Base-by-base conservation (phyloP, 306 rosid species). In the Dalbergia oliveri region DNA sequence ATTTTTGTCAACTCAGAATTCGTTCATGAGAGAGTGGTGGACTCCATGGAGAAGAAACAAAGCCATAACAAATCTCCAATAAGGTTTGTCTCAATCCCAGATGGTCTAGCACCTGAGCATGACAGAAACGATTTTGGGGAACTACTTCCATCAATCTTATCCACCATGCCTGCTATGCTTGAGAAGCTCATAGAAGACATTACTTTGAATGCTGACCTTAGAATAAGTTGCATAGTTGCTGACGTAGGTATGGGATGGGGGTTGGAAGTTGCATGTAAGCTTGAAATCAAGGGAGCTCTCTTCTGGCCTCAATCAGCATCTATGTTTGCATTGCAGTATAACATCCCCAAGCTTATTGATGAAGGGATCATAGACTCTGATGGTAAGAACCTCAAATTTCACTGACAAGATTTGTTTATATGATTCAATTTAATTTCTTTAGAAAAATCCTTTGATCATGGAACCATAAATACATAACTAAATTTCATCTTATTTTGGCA, bases 1-100 rank as follows among this genome's bases (percentile, higher is more conserved):
- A 73, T 76, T 12, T 82, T 82, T 57, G 84, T 85, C n/a, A 78
- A 82, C 75, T 73, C 79, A 15, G 84, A 85, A 0, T 33, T 15
- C 68, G 14, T 43, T 54, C 86, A 85, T 63, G 75, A 34, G 44
- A 71, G 5, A 5, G 41, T 85, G 8, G 23, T 81, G 41, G 66
- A 60, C 73, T 41, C 80, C 9, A 33, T 65, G 54, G 21, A 3
- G 8, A 34, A 62, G 10, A 11, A 8, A 23, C 63, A 45, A 11
- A 21, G 19, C 41, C 65, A 9, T 14, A 4, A 6, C 12, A 62
- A 7, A 3, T 47, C 67, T 33, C 8, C 11, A 1, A 65, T 78
- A 8, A 39, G 41, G 11, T 73, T 74, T n/a, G 73, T 75, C 1
- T 69, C 84, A 11, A 69, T 78, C 58, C 61, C 84, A 31, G 84